Conservation (phyloP, 1,139 yeast species). For the Debaryomycetaceae sp. region DNA sequence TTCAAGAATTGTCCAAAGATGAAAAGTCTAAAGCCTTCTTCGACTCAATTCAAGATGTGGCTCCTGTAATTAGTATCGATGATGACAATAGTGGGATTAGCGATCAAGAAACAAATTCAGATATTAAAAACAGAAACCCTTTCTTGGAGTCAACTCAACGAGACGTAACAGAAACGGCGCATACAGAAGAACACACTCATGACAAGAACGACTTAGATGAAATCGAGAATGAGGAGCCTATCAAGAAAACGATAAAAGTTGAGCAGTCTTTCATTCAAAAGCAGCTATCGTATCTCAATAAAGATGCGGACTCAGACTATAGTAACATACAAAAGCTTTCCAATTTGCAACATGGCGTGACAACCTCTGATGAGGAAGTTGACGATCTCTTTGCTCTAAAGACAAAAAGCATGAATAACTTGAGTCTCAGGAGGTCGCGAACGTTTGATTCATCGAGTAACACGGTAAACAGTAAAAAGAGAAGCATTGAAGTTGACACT, state of each 20-base stretch:
- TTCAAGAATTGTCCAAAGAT: constrained; percentile 42
- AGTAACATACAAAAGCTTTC: constrained; percentile 32
- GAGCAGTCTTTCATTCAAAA: constrained; percentile 61
- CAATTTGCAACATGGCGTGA: constrained; percentile 34
- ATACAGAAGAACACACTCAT: no score
- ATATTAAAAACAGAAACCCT: constrained; percentile 5
- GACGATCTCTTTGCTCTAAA: constrained; percentile 49
- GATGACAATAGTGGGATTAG: constrained; percentile 25
- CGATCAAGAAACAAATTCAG: constrained; percentile 11
- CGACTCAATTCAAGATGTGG: constrained; percentile 58
- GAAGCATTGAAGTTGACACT: constrained; percentile 12
- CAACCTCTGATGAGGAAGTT: constrained; percentile 31
- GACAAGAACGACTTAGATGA: constrained; percentile 10
- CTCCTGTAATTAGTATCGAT: constrained; percentile 19
- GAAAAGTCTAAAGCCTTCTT: constrained; percentile 73
- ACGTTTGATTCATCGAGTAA: constrained; percentile 15
- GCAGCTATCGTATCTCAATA: constrained; percentile 58
- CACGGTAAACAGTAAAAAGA: constrained; percentile 8
- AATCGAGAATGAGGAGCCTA: constrained; percentile 11
- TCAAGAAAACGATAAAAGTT: constrained; percentile 22
- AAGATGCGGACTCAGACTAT: constrained; percentile 29
- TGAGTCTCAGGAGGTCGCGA: constrained; percentile 20
- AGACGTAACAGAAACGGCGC: no score
- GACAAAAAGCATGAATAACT: constrained; percentile 39
- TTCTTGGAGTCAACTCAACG: constrained; percentile 2